Conservation (phyloP, 2,329 filamentous ascomycete species). For the Blumeriella jaapii region DNA sequence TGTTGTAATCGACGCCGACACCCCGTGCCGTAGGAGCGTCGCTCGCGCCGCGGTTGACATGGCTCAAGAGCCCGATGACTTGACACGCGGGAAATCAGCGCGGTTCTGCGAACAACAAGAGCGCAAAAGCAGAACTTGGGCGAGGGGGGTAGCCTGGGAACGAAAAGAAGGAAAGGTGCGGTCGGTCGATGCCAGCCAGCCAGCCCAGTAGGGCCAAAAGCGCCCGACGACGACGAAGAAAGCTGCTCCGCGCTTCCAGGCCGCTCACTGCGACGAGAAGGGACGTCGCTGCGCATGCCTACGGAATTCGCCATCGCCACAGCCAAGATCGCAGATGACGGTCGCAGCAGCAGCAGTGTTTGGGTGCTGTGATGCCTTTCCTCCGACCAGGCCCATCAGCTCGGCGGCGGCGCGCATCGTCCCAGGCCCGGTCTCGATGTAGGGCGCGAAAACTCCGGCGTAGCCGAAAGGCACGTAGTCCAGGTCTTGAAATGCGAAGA, state of each 20-base stretch:
- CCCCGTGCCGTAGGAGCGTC: constrained; percentile 7
- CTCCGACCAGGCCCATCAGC: constrained; percentile 14
- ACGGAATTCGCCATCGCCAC: constrained; percentile 19
- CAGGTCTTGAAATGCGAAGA: constrained; percentile 24
- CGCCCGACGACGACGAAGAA: no score
- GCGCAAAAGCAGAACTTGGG: not conserved
- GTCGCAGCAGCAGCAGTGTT: constrained; percentile 5
- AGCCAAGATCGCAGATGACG: constrained; percentile 18
- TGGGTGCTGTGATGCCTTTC: not conserved
- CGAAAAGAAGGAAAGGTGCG: constrained; percentile 1
- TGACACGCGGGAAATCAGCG: not conserved
- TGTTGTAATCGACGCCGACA: constrained; percentile 18
- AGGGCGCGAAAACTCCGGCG: constrained; percentile 12
- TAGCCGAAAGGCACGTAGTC: constrained; percentile 19
- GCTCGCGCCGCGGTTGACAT: constrained; percentile 9
- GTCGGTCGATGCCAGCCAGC: no score
- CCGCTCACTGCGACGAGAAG: not conserved
- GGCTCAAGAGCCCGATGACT: constrained; percentile 15
- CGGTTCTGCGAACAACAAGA: not conserved
- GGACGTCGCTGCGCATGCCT: constrained; percentile 2
- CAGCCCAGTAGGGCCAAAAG: no score
- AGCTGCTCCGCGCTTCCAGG: not conserved
- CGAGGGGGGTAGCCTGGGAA: not conserved
- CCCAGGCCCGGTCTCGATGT: constrained; percentile 15
- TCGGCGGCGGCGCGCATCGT: constrained; percentile 19